phyloP scores from a whole-genome alignment of 2,329 filamentous ascomycete species.

The Ascochyta fabae region DNA sequence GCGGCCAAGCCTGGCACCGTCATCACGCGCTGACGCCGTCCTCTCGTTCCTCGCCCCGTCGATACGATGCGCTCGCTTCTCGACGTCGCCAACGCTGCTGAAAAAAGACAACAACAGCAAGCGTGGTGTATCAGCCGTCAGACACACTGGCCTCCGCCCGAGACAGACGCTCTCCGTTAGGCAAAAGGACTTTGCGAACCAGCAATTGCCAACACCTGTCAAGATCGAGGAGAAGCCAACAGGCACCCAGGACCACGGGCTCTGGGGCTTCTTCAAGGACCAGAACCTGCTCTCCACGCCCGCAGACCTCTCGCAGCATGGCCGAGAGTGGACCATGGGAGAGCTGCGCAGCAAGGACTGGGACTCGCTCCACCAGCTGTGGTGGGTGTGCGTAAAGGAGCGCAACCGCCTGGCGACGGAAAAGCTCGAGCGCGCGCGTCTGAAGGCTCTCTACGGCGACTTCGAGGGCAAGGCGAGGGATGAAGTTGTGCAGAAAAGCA shows the following conservation, averaged over 20 bases:
- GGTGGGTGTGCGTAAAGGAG: conserved; percentile 94
- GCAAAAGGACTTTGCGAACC: conserved; percentile 59
- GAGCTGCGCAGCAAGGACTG: conserved; percentile 90
- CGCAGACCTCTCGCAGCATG: conserved; percentile 73
- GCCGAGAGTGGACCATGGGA: conserved; percentile 79
- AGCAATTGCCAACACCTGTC: conserved; percentile 72
- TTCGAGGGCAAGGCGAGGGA: conserved; percentile 70
- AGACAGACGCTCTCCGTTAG: conserved; percentile 77
- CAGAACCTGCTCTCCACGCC: conserved; percentile 74
- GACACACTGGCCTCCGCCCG: conserved; percentile 70
- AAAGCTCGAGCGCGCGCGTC: conserved; percentile 68
- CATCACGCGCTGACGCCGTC: conserved; percentile 26
- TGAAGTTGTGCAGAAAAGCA: conserved; percentile 73
- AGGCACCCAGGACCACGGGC: conserved; percentile 77
- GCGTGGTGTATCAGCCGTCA: conserved; percentile 82
- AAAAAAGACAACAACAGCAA: conserved; percentile 77
- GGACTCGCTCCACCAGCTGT: conserved; percentile 89
- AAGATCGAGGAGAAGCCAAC: conserved; percentile 65
- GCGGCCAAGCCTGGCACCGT: conserved; percentile 30
- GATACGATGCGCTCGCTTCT: conserved; percentile 51
- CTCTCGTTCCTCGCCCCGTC: conserved; percentile 39
- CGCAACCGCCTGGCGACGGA: conserved; percentile 87
- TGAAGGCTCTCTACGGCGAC: conserved; percentile 76
- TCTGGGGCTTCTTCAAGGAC: conserved; percentile 88
- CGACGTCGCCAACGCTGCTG: conserved; percentile 57